Percentiles rank a stretch among this genome's conserved stretches.
These are phyloP conservation scores for Cymbopogon citratus DNA, from an alignment of 176 grass and related monocot genomes.

Conservation along the genomic window DNA sequence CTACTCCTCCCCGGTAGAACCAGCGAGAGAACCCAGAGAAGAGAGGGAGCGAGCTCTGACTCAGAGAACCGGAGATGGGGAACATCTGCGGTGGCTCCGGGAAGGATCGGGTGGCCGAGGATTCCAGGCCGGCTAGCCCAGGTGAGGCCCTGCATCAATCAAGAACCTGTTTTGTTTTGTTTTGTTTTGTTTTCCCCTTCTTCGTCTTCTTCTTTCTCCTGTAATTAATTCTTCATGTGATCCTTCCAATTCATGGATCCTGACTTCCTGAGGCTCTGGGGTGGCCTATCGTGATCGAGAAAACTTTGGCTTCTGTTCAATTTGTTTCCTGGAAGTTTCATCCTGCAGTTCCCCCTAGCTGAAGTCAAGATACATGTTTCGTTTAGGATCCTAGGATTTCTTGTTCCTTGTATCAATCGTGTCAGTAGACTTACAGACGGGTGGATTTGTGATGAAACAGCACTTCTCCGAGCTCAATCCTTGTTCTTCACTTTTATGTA, in stretches of 20 bases:
- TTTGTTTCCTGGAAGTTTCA: neutral
- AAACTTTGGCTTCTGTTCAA: conserved; percentile 15
- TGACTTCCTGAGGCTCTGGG: neutral
- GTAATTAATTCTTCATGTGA: neutral
- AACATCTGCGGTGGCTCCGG: conserved; percentile 46
- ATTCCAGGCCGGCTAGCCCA: conserved; percentile 46
- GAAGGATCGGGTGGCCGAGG: conserved; percentile 28
- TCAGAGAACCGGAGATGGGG: conserved; percentile 41
- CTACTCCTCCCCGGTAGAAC: neutral
- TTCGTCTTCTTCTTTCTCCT: neutral
- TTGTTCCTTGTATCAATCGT: neutral
- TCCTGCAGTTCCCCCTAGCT: neutral
- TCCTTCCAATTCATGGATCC: neutral
- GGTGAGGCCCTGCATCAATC: conserved; percentile 27
- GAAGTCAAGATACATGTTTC: neutral
- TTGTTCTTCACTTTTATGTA: neutral
- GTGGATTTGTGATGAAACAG: neutral
- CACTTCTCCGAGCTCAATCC: neutral
- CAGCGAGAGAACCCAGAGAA: neutral
- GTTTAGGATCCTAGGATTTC: neutral
- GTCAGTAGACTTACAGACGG: neutral
- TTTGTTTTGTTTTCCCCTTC: neutral
- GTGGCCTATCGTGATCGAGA: neutral
- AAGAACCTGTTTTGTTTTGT: neutral
- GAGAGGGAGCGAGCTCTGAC: neutral